Base-by-base conservation (phyloP, 2,329 filamentous ascomycete species). In the Amauroascus niger region DNA sequence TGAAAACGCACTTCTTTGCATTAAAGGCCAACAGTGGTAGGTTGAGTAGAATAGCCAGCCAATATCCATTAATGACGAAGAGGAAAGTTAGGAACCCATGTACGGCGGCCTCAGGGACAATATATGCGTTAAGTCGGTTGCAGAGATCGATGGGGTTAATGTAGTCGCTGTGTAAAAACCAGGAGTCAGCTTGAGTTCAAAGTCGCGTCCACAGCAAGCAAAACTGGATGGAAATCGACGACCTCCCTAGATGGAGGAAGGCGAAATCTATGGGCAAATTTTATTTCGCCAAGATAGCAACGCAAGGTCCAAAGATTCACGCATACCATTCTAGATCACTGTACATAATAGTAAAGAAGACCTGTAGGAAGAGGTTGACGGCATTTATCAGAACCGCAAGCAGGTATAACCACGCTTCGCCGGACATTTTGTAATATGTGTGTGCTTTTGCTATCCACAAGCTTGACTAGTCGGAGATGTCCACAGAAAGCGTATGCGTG, bases 341-440 rank as follows among this genome's bases (percentile, higher is more conserved):
- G 77, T 97, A 98, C 94, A 98, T 98, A 70, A 98, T 98, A 55
- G 93, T 98, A 78, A 98, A 98, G 81, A 98, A 98, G 65, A 98
- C 93, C 78, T 98, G 94, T 55, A 98, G 81, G 75, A 98, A 98
- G 68, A 98, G 82, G 79, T 98, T 98, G 82, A 98, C 90, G 77
- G 93, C 93, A 78, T 98, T 98, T 79, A 98, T 94, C 71, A 98
- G 81, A 74, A 98, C 94, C 75, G 91, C 85, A 74, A 98, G 80
- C 66, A 98, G 84, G 78, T 94, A 98, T 71, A 98, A 79, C 93
- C 93, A 96, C 72, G 90, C 90, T 81, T 96, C 90, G 74, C 90
- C 90, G 67, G 90, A 95, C 90, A 96, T 96, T 69, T 71, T 83
- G 72, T n/a, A 43, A 49, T 32, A 43, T 49, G 32, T 22, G n/a